Percentiles rank a stretch among this genome's conserved stretches.
phyloP scores from a whole-genome alignment of 495 filamentous ascomycete species.

The Penicillium tannophilum region DNA sequence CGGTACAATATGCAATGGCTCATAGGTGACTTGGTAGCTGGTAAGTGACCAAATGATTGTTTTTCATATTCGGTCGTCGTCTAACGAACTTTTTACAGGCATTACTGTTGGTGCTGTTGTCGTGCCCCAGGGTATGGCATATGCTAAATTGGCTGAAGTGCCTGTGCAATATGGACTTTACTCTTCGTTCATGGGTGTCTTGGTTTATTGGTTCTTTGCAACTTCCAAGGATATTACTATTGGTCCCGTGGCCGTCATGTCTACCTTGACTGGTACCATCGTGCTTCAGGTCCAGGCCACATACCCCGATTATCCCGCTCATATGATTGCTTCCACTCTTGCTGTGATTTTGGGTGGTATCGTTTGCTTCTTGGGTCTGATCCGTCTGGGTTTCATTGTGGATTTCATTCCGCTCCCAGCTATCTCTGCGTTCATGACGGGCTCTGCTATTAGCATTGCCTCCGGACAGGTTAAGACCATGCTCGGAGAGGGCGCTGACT shows the following conservation, averaged over 20 bases:
- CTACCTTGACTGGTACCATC: conserved; percentile 82
- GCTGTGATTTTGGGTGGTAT: conserved; percentile 82
- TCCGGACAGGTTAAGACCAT: conserved; percentile 83
- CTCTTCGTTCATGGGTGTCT: conserved; percentile 95
- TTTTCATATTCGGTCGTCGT: background rate
- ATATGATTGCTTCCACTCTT: conserved; percentile 76
- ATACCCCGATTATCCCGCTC: conserved; percentile 58
- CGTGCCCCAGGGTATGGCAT: conserved; percentile 97
- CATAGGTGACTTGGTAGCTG: conserved; percentile 84
- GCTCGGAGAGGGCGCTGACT: conserved; percentile 75
- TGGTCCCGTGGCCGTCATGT: conserved; percentile 97
- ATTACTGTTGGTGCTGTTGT: conserved; percentile 96
- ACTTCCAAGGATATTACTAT: conserved; percentile 99
- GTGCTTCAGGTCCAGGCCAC: conserved; percentile 59
- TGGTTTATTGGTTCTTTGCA: conserved; percentile 98
- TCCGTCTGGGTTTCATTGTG: conserved; percentile 87
- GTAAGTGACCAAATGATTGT: conserved; percentile 26
- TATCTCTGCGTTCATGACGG: conserved; percentile 97
- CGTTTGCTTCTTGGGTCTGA: conserved; percentile 76
- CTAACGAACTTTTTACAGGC: conserved; percentile 2
- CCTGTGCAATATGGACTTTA: conserved; percentile 85
- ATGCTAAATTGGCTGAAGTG: conserved; percentile 81
- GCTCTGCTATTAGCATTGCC: conserved; percentile 89
- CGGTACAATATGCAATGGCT: conserved; percentile 91
- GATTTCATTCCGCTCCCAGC: conserved; percentile 92